Conservation (phyloP, 1,139 yeast species). For the Diutina siamensis region DNA sequence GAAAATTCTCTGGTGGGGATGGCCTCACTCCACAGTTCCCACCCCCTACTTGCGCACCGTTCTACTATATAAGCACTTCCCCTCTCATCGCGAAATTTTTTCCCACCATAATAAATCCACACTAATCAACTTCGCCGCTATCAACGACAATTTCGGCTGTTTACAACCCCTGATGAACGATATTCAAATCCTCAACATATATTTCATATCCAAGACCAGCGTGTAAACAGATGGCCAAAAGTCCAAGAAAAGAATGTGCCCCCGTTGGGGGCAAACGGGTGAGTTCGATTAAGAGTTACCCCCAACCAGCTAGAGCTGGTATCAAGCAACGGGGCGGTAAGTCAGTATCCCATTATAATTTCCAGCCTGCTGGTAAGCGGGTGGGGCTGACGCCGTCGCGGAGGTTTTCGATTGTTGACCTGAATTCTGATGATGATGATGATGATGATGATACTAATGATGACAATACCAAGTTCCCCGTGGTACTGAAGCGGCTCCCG, state of each 20-base stretch:
- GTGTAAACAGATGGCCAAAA: slow-evolving; percentile 5
- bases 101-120: background rate
- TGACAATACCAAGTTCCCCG: background rate
- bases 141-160: background rate
- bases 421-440: background rate
- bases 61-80: background rate
- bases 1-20: no score
- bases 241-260: slow-evolving; percentile 6
- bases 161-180: slow-evolving; percentile 1
- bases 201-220: slow-evolving; percentile 2
- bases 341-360: background rate
- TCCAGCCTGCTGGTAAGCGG: slow-evolving; percentile 4
- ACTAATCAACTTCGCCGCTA: background rate
- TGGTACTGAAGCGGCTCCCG: background rate
- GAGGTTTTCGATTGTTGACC: background rate
- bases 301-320: background rate
- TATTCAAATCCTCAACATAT: slow-evolving; percentile 4
- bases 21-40: no score
- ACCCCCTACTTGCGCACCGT: background rate
- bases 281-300: background rate
- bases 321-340: background rate
- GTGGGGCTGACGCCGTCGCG: background rate
- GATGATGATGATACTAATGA: background rate
- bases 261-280: slow-evolving; percentile 1
- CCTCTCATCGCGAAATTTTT: slow-evolving; percentile 6